Evolutionary conservation across 164 flowering plant genomes (phyloP), one percentile per base, ranked within the genome.

Genomic region (Hamamelis virginiana): DNA sequence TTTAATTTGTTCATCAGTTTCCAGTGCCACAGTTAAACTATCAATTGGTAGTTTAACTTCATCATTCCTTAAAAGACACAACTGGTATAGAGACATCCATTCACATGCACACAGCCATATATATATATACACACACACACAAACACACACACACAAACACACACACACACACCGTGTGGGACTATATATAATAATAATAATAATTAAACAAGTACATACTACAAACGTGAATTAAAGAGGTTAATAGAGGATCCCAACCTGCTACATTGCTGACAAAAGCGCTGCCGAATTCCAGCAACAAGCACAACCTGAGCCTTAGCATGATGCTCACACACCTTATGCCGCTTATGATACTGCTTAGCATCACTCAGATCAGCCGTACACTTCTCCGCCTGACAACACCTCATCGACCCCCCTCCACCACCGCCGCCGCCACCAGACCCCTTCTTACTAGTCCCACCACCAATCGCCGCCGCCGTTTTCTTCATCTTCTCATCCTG

Each of bases 221-320:
- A n/a, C n/a, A n/a, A n/a, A n/a, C n/a, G n/a, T n/a, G n/a, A n/a
- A n/a, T n/a, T n/a, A n/a, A n/a, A n/a, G n/a, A n/a, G n/a, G n/a
- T n/a, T n/a, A 23, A 57, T 21, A 8, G 19, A 41, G 15, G 8
- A 14, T 4, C 8, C 38, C 41, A 66, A 83, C 89, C 86, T 79
- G 82, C 89, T 85, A 45, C 89, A 85, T 79, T 85, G 88, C 72
- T 85, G 88, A 62, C 88, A 85, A 68, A 85, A 85, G 22, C 88
- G 62, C 76, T 83, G 85, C 33, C 77, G 65, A 14, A 78, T 67
- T 21, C 87, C 87, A 26, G 48, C 80, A n/a, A 86, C 83, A 19
- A 86, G 55, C 56, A 75, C 89, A 69, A 67, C 76, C 52, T 73
- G 76, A 62, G 87, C 87, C 75, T 83, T 83, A 51, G 85, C 77